A percentile compares a stretch with the other conserved stretches of the same genome.
Conservation (phyloP, 1,284 basidiomycete species). For the Kwoniella shivajii region DNA sequence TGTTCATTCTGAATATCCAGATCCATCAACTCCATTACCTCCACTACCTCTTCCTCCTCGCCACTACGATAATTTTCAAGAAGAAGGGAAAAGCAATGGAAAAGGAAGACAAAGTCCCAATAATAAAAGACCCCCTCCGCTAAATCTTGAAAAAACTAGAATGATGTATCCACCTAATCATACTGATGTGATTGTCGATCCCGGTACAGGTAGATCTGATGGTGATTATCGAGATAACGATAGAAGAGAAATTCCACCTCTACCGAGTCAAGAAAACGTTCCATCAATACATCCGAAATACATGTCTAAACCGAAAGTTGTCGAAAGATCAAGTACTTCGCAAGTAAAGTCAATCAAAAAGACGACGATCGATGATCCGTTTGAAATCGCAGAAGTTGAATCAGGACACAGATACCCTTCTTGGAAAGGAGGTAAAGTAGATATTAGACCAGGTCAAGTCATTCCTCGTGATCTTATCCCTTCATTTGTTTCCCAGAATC, state of each 20-base stretch:
- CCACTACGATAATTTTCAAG: neutral
- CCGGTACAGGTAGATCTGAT: constrained; percentile 5
- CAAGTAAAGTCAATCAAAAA: neutral
- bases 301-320: neutral
- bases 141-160: constrained; percentile 30
- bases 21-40: constrained; percentile 18
- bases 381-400: constrained; percentile 36
- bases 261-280: neutral
- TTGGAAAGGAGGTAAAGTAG: constrained; percentile 40
- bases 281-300: neutral
- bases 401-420: constrained; percentile 35
- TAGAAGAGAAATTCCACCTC: neutral
- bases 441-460: constrained; percentile 37
- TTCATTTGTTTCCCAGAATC: constrained; percentile 5
- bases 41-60: neutral
- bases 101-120: no score
- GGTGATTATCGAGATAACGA: neutral
- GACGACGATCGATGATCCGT: constrained; percentile 24
- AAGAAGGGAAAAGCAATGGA: neutral
- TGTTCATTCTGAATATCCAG: constrained; percentile 26
- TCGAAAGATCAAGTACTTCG: no score
- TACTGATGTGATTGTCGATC: constrained; percentile 15
- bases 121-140: constrained; percentile 30
- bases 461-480: constrained; percentile 26
- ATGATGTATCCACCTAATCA: constrained; percentile 17